Conservation (phyloP, 805 yeast genomes). For the Ogataea ganodermae region DNA sequence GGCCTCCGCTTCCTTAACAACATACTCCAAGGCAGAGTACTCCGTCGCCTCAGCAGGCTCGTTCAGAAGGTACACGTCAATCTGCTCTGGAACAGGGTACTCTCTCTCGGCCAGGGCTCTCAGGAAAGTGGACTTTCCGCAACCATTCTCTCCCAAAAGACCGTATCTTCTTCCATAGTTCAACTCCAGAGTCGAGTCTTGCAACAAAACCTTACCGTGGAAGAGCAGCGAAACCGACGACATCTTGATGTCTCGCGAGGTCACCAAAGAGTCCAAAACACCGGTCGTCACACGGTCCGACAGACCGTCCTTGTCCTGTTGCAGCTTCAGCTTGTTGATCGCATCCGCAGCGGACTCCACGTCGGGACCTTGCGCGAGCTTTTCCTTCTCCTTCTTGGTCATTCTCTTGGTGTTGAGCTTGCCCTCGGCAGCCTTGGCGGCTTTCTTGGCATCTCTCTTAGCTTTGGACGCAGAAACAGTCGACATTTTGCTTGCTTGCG, state of each 20-base stretch:
- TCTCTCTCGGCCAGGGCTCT: conserved; percentile 95
- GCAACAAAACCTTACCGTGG: conserved; percentile 96
- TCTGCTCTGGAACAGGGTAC: conserved; percentile 88
- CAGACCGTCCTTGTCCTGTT: conserved; percentile 89
- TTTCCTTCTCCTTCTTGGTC: conserved; percentile 52
- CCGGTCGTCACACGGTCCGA: conserved; percentile 98
- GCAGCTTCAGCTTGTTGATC: conserved; percentile 84
- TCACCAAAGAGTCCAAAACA: conserved; percentile 83
- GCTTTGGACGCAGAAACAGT: conserved; percentile 89
- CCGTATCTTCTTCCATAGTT: conserved; percentile 98
- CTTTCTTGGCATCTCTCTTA: conserved; percentile 96
- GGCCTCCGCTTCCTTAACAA: conserved; percentile 92
- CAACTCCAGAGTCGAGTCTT: conserved; percentile 88
- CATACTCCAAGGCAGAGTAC: conserved; percentile 90
- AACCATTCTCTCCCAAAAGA: conserved; percentile 96
- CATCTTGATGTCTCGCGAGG: conserved; percentile 92
- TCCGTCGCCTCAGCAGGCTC: conserved; percentile 98
- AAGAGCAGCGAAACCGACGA: conserved; percentile 88
- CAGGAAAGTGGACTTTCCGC: conserved; percentile 96
- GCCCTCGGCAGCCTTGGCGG: conserved; percentile 87
- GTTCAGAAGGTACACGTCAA: conserved; percentile 89
- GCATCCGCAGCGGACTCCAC: conserved; percentile 68
- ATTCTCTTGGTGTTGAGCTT: conserved; percentile 63
- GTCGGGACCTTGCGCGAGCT: conserved; percentile 47
- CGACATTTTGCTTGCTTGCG: conserved; percentile 35